phyloP scores from a whole-genome alignment of 73 alveolate species.

The Halteria grandinella region DNA sequence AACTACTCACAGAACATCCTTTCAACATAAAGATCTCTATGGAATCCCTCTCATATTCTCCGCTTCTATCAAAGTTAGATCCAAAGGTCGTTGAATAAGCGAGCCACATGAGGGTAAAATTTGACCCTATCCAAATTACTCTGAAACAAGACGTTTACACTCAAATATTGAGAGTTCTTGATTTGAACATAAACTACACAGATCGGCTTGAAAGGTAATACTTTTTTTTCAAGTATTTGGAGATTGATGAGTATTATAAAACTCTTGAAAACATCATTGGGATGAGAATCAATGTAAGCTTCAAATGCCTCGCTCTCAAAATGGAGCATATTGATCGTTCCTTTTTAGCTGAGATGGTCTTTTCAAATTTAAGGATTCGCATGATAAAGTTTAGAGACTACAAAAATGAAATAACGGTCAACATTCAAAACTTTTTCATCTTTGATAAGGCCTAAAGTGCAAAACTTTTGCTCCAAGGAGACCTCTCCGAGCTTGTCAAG shows the following conservation, averaged over 20 bases:
- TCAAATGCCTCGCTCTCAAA: background rate
- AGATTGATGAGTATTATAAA: slow-evolving; percentile 46
- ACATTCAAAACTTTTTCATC: slow-evolving; percentile 17
- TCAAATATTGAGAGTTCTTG: slow-evolving; percentile 42
- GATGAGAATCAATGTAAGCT: slow-evolving; percentile 28
- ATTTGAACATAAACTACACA: slow-evolving; percentile 45
- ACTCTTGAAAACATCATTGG: background rate
- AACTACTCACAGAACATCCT: background rate
- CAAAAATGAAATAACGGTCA: background rate
- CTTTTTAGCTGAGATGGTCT: slow-evolving; percentile 7
- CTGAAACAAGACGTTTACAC: slow-evolving; percentile 36
- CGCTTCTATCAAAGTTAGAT: background rate
- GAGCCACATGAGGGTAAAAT: background rate
- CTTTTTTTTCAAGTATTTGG: slow-evolving; percentile 17
- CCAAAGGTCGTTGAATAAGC: slow-evolving; percentile 12
- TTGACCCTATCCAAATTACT: slow-evolving; percentile 12
- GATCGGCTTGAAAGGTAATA: slow-evolving; percentile 37
- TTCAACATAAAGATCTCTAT: slow-evolving; percentile 7
- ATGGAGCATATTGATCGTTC: slow-evolving; percentile 40
- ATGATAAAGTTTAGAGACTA: slow-evolving; percentile 18
- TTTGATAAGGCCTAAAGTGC: background rate
- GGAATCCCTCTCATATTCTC: slow-evolving; percentile 13
- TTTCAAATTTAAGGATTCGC: background rate
- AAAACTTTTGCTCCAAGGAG: too few species aligned
- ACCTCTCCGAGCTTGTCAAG: too few species aligned